Evolutionary conservation across 768 basidiomycete species (phyloP), one percentile per base, ranked within the genome.

Genomic region (Ramaria sp.): DNA sequence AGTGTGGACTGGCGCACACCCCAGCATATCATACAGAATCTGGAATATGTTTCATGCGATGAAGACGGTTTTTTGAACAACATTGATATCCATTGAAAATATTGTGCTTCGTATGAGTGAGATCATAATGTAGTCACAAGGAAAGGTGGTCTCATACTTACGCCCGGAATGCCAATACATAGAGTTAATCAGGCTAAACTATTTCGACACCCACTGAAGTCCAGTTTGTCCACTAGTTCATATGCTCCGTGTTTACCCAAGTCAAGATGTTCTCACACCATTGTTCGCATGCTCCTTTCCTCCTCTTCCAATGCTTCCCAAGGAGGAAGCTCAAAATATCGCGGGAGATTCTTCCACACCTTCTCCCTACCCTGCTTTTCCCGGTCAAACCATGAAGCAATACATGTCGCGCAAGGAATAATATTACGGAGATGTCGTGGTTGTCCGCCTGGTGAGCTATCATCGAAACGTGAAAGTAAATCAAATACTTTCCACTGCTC

Each of bases 271-370:
- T n/a, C n/a, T n/a, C n/a, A n/a, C n/a, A n/a, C n/a, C n/a, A n/a
- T n/a, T 41, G 2, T 7, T 41, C 20, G 20, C 20, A n/a, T n/a
- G 39, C 16, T 39, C 38, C 5, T 5, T 15, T 39, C 38, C 39
- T 41, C 51, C 22, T 61, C 49, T 52, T 58, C 36, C 5, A 63
- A 30, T 34, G 53, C 62, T 15, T 50, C n/a, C 63, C 64, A 64
- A 12, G 56, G 12, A 3, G 63, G 59, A 8, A 66, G 57, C 9
- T 56, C 58, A 47, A 61, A 66, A 1, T 57, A n/a, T 20, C 36
- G 16, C 7, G 65, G 61, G 7, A 65, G 50, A 9, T 55, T 28
- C 8, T 59, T 38, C 63, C 64, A 66, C 5, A 61, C 30, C 6
- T 22, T 48, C 32, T 59, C 37, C 32, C 55, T 50, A 22, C 42